Conservation (phyloP, 208 protist species). For the Trypanosoma mega region DNA sequence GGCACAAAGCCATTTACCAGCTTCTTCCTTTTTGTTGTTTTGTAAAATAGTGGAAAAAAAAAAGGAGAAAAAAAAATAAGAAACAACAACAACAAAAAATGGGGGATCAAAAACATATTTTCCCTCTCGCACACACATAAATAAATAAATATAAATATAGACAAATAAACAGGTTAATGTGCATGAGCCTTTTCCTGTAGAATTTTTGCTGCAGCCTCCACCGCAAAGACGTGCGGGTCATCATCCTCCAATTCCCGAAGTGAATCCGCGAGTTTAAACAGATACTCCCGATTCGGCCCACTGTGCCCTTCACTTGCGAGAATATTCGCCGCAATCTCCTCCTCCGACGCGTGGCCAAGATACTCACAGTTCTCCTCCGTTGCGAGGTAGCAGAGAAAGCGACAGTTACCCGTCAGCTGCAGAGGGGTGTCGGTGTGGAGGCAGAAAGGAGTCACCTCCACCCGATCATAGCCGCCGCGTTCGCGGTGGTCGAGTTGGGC, state of each 20-base stretch:
- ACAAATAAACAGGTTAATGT: background rate
- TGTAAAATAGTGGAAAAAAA: too few species aligned
- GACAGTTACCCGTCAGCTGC: conserved; percentile 13
- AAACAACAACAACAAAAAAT: too few species aligned
- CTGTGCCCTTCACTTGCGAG: conserved; percentile 46
- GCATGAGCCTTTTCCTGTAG: conserved; percentile 27
- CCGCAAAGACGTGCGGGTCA: conserved; percentile 76
- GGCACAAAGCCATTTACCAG: too few species aligned
- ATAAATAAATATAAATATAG: background rate
- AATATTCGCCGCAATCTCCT: conserved; percentile 69
- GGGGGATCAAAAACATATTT: too few species aligned
- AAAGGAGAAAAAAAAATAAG: too few species aligned
- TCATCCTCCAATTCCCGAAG: conserved; percentile 48
- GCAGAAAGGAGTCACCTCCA: conserved; percentile 48
- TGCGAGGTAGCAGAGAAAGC: conserved; percentile 77
- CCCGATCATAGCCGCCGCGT: conserved; percentile 59
- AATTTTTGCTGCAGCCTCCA: conserved; percentile 38
- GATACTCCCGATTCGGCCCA: conserved; percentile 76
- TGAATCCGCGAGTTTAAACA: conserved; percentile 52
- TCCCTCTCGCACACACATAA: too few species aligned
- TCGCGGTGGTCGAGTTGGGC: conserved; percentile 62
- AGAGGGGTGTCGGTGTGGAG: conserved; percentile 24
- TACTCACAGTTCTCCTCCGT: conserved; percentile 67
- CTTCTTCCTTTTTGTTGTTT: too few species aligned
- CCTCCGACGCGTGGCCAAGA: conserved; percentile 49